Percentiles rank a stretch among this genome's conserved stretches.
Evolutionary conservation across 768 basidiomycete genomes (phyloP).

Genomic region (Russula lepida): DNA sequence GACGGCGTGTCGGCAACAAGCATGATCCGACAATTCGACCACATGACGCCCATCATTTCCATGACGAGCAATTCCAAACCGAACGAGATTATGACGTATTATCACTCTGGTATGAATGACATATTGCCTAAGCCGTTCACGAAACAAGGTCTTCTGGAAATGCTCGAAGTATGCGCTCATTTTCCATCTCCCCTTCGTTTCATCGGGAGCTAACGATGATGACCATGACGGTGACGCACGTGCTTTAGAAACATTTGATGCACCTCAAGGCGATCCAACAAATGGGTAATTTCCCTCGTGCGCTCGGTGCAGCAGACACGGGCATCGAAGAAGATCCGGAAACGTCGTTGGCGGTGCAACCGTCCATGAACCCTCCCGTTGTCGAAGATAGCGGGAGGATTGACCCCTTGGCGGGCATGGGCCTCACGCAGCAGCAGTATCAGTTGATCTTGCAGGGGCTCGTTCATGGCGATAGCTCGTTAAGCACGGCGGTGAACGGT

Average conservation of each 20-base stretch:
- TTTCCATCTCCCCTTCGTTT: conserved; percentile 13
- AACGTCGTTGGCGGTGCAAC: conserved; percentile 29
- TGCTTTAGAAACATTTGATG: conserved; percentile 21
- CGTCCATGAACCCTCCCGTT: conserved; percentile 14
- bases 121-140: conserved; percentile 96
- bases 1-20: conserved; percentile 88
- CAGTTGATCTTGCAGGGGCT: conserved; percentile 66
- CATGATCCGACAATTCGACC: conserved; percentile 90
- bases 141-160: conserved; percentile 81
- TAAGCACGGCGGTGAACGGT: neutral
- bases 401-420: conserved; percentile 83
- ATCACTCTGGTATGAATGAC: conserved; percentile 91
- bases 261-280: conserved; percentile 22
- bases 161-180: conserved; percentile 64
- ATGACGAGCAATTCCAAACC: conserved; percentile 97
- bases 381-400: conserved; percentile 29
- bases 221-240: conserved; percentile 5
- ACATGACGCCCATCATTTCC: conserved; percentile 93
- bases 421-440: conserved; percentile 85
- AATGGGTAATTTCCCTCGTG: conserved; percentile 20
- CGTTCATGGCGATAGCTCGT: conserved; percentile 44
- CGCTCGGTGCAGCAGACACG: conserved; percentile 12
- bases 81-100: conserved; percentile 87
- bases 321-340: conserved; percentile 39
- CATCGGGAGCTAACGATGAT: neutral